Base-by-base conservation (phyloP, 1,139 yeast genomes). In the Saccharomycopsis hybrid region DNA sequence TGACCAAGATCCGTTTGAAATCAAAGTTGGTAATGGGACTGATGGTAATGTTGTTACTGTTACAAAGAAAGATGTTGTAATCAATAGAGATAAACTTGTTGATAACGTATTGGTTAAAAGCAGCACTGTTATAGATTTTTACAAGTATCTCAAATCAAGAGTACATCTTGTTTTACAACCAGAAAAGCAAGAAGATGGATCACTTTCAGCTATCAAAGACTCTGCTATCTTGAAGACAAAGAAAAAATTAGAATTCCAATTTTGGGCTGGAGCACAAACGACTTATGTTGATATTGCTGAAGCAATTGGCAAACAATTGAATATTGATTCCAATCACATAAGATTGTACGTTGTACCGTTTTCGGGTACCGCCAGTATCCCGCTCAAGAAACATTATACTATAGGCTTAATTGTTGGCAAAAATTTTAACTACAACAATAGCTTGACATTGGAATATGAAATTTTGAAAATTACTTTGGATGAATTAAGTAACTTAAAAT, bases 401-500 rank as follows among this genome's bases (percentile, higher is more conserved):
- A 35, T 51, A 24, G 45, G 46, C 4, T 3, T 9, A 11, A 37
- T 51, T 25, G 30, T 51, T 25, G 44, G 47, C 3, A 40, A 35
- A 5, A 47, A 43, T 24, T 43, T 29, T 37, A 38, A 43, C 13
- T 30, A 8, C 32, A 47, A 48, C 40, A 41, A 27, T 40, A 41
- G 50, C 5, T 33, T 53, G 13, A 70, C 74, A 8, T 75, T 83
- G 58, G 86, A 81, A 58, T 92, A 85, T 62, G 96, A 90, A 60
- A 67, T 85, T 1, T 73, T 94, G 59, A 83, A 80, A 42, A 81
- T 89, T 46, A 80, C 90, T 4, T 69, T 92, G 54, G 74, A 71
- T 38, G 95, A 89, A 55, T 76, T 84, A 58, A 98, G 94, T 64
- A 80, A 77, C 56, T 77, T 88, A 79, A 78, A 79, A 55, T 66